Conservation (phyloP, 2,329 filamentous ascomycete genomes). For the Fusarium xyrophilum region DNA sequence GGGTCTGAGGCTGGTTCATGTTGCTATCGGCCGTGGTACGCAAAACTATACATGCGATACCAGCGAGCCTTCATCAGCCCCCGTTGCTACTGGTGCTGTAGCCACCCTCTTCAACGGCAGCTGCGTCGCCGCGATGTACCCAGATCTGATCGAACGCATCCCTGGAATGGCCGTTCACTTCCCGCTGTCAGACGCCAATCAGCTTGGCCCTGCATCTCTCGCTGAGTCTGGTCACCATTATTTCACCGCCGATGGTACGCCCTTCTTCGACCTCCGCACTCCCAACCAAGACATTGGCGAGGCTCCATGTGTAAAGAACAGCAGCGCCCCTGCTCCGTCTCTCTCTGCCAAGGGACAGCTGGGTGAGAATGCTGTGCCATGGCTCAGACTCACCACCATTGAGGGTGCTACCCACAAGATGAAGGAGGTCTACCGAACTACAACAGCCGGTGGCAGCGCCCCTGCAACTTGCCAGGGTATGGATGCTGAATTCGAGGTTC, state of each 20-base stretch:
- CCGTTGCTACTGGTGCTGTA: constrained; percentile 73
- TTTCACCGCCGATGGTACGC: constrained; percentile 74
- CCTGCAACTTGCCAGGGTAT: constrained; percentile 75
- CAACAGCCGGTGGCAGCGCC: constrained; percentile 81
- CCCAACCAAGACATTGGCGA: constrained; percentile 61
- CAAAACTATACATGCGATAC: constrained; percentile 91
- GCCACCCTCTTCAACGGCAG: constrained; percentile 89
- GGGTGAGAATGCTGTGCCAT: constrained; percentile 75
- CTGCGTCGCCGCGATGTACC: constrained; percentile 75
- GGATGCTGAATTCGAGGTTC: constrained; percentile 69
- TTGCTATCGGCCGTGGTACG: constrained; percentile 85
- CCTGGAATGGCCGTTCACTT: constrained; percentile 74
- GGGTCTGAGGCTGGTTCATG: constrained; percentile 73
- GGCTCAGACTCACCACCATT: constrained; percentile 73
- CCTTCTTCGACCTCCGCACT: constrained; percentile 81
- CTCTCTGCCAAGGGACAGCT: constrained; percentile 64
- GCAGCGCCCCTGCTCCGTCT: constrained; percentile 66
- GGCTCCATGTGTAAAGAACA: constrained; percentile 68
- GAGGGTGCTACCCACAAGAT: constrained; percentile 65
- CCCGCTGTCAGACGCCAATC: constrained; percentile 55
- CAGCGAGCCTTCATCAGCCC: constrained; percentile 64
- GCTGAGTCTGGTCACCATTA: constrained; percentile 79
- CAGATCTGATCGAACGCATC: constrained; percentile 69
- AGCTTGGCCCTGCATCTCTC: constrained; percentile 65
- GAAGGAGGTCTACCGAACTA: constrained; percentile 80